phyloP scores from a whole-genome alignment of 2,329 filamentous ascomycete species.

The Cercospora janseana region DNA sequence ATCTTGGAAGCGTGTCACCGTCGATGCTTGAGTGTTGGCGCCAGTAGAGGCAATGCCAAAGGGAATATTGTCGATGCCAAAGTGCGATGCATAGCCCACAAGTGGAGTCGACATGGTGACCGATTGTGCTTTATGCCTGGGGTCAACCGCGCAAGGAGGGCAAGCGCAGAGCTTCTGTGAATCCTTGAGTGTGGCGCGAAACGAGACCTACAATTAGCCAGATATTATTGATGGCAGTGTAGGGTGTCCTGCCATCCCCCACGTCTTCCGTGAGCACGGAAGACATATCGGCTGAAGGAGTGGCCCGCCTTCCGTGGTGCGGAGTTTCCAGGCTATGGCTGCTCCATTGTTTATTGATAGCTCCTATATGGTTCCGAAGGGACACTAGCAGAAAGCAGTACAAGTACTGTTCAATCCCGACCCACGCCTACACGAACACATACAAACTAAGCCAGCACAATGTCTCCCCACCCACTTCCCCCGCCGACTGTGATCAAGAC shows the following conservation, averaged over 20 bases:
- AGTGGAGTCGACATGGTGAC: conserved; percentile 10
- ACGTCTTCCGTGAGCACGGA: conserved; percentile 16
- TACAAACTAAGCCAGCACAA: conserved; percentile 2
- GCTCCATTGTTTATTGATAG: too few species aligned
- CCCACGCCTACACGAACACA: too few species aligned
- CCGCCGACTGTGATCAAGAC: conserved; percentile 31
- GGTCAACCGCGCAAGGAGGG: too few species aligned
- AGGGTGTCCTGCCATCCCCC: conserved; percentile 4
- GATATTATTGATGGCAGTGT: too few species aligned
- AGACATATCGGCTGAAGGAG: conserved; percentile 4
- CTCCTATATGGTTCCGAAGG: too few species aligned
- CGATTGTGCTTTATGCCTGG: neutral
- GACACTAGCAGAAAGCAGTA: too few species aligned
- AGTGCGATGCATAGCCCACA: conserved; percentile 40
- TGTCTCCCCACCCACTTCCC: conserved; percentile 15
- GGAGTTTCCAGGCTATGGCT: too few species aligned
- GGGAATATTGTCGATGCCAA: conserved; percentile 55
- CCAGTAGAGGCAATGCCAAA: conserved; percentile 52
- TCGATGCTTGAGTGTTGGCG: conserved; percentile 42
- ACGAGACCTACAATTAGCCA: too few species aligned
- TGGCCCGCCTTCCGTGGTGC: too few species aligned
- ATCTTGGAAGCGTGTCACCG: conserved; percentile 53
- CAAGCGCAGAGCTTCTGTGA: too few species aligned
- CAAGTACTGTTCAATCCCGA: too few species aligned
- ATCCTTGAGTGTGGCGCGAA: too few species aligned